Percentiles rank a stretch among this genome's conserved stretches.
phyloP scores from a whole-genome alignment of 305 asterid species.

The Fraxinus platypoda region DNA sequence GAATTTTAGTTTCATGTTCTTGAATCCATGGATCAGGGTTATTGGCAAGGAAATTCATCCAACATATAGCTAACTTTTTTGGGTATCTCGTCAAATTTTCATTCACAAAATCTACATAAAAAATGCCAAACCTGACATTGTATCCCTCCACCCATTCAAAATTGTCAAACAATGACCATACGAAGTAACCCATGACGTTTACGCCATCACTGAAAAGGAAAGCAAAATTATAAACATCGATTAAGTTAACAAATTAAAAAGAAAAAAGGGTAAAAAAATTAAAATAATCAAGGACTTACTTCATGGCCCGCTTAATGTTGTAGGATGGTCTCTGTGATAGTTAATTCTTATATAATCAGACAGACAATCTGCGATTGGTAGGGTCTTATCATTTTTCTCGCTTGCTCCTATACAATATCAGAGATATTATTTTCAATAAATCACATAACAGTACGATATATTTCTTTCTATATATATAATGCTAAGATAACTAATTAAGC shows the following conservation, averaged over 20 bases:
- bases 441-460: too few species aligned
- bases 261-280: too few species aligned
- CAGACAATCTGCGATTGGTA: not conserved
- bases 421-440: not conserved
- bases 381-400: not conserved
- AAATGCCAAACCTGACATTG: not conserved
- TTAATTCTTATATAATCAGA: not conserved
- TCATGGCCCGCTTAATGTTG: not conserved
- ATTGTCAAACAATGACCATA: not conserved
- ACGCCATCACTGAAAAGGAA: not conserved
- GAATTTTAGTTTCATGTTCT: not conserved
- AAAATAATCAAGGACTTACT: not conserved
- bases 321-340: not conserved
- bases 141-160: not conserved
- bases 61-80: not conserved
- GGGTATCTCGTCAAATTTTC: not conserved
- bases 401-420: not conserved
- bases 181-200: not conserved
- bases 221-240: not conserved
- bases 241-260: too few species aligned
- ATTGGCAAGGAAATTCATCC: not conserved
- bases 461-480: too few species aligned
- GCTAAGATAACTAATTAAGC: too few species aligned
- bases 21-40: not conserved
- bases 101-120: not conserved